These are phyloP conservation scores for Croton laevigatus DNA, from an alignment of 441 rosid species.

Conservation along the genomic window DNA sequence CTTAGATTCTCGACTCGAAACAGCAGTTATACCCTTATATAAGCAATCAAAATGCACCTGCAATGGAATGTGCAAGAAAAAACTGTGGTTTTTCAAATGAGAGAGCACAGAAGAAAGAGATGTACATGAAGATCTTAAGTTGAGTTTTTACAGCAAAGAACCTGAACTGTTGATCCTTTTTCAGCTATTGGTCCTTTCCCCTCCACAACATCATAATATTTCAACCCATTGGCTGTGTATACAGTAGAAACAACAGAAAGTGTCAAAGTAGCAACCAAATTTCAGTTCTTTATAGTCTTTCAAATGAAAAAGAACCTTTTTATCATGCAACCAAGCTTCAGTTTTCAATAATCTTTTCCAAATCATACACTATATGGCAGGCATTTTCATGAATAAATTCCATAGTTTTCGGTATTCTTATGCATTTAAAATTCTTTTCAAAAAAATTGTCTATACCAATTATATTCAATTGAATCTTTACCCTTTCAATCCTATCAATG, in stretches of 20 bases:
- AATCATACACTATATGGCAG: too few relatives aligned
- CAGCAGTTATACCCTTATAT: slow-evolving; percentile 71
- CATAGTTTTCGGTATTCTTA: too few relatives aligned
- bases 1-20: slow-evolving; percentile 90
- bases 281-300: too few relatives aligned
- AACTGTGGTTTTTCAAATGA: neutral
- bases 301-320: too few relatives aligned
- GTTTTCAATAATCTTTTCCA: too few relatives aligned
- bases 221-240: slow-evolving; percentile 73
- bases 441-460: too few relatives aligned
- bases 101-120: neutral
- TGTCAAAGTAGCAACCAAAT: neutral
- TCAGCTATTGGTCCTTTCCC: slow-evolving; percentile 82
- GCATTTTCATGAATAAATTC: too few relatives aligned
- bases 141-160: slow-evolving; percentile 21
- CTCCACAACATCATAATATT: slow-evolving; percentile 74
- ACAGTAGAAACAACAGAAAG: slow-evolving; percentile 11
- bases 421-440: too few relatives aligned
- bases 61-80: neutral
- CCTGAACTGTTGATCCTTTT: slow-evolving; percentile 80
- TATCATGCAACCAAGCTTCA: neutral
- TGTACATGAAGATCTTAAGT: neutral
- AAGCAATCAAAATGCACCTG: slow-evolving; percentile 94
- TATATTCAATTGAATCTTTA: neutral
- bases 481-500: neutral